phyloP scores from a whole-genome alignment of 2,329 filamentous ascomycete genomes.

The Paraphaeosphaeria sporulosa region DNA sequence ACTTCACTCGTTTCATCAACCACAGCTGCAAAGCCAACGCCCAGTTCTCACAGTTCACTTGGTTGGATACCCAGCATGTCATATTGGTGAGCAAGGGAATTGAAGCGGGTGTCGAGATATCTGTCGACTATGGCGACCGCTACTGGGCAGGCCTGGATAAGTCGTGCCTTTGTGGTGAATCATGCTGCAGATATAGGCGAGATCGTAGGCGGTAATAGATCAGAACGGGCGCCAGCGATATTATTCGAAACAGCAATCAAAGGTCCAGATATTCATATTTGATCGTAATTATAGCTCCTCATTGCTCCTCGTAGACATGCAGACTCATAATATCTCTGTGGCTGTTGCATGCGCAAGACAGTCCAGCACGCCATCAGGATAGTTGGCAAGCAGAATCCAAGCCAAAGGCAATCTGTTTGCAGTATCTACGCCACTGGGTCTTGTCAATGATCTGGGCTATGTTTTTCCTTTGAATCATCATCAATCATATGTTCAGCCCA shows the following conservation, averaged over 20 bases:
- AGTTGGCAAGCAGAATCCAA: too few relatives aligned
- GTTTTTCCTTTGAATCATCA: too few relatives aligned
- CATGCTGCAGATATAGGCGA: slow-evolving; percentile 57
- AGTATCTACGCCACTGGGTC: too few relatives aligned
- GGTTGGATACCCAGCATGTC: slow-evolving; percentile 63
- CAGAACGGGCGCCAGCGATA: neutral
- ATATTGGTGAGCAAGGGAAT: slow-evolving; percentile 65
- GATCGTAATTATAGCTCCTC: too few relatives aligned
- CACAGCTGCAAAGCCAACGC: slow-evolving; percentile 66
- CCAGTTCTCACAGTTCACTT: slow-evolving; percentile 65
- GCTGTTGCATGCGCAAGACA: too few relatives aligned
- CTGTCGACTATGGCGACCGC: slow-evolving; percentile 65
- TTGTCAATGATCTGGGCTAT: too few relatives aligned
- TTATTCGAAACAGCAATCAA: neutral
- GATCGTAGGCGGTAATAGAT: neutral
- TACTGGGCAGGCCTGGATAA: slow-evolving; percentile 66
- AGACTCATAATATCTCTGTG: too few relatives aligned
- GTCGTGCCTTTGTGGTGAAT: slow-evolving; percentile 62
- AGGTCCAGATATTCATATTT: too few relatives aligned
- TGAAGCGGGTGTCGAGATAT: slow-evolving; percentile 61
- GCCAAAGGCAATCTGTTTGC: too few relatives aligned
- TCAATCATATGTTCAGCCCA: too few relatives aligned
- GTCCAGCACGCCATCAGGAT: too few relatives aligned
- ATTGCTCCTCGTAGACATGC: too few relatives aligned
- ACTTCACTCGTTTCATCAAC: slow-evolving; percentile 67